Base-by-base conservation (phyloP, 208 protist genomes). In the Leishmania tropica region DNA sequence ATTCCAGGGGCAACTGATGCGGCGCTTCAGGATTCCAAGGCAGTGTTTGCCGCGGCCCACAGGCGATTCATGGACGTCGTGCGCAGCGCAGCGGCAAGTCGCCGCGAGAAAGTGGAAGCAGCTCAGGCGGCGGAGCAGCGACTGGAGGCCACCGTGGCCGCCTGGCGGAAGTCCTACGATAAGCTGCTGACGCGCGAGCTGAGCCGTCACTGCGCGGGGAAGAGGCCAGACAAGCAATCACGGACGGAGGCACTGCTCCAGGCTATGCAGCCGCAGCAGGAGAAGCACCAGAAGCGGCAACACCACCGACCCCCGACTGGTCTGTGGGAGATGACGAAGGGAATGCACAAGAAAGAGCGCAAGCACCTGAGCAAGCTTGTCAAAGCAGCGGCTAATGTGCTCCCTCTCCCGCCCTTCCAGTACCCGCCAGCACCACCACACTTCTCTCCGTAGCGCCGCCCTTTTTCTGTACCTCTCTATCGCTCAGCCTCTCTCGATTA, bases 101-200 rank as follows among this genome's bases (percentile, higher is more conserved):
- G 83, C 24, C 78, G 68, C 31, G 78, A 79, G 35, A 74, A 80
- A 35, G 58, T 64, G 7, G 75, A 83, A 45, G 78, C 73, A 15
- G 75, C 83, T 15, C 78, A 83, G 67, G 62, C 58, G 48, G 83
- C 78, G 28, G 83, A 86, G 75, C 78, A 86, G 67, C 65, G 75
- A 5, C 78, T 83, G 3, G 78, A 77, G 28, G 40, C 83, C 3
- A 31, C 83, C 0, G 83, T 80, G 13, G 54, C 53, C 19, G 45
- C 78, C 24, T 86, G 83, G 83, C 75, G 78, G 10, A 71, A 31
- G 28, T 80, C 77, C 28, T 47, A 51, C 51, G 72, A 62, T 45
- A 35, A 15, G 64, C 68, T 81, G 62, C 67, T 81, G 45, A 42
- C 19, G 31, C 65, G 68, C 48, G 78, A 64, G 68, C 45, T 56